These are phyloP conservation scores for Hanseniaspora thailandica DNA, from an alignment of 805 yeast genomes.

Conservation along the genomic window DNA sequence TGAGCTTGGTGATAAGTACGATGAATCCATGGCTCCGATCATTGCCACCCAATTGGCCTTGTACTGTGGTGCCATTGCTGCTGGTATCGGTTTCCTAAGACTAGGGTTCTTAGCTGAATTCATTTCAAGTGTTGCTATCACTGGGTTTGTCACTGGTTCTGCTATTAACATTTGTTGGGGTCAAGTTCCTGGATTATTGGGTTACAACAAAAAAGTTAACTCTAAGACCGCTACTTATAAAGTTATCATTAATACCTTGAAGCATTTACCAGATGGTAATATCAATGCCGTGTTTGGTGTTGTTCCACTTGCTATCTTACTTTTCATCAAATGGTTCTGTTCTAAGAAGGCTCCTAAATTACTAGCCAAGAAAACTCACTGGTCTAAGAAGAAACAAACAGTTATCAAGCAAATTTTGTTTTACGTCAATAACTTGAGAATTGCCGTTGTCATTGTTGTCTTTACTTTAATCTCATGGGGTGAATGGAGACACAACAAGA, in stretches of 20 bases:
- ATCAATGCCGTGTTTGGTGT: conserved; percentile 86
- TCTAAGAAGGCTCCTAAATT: conserved; percentile 43
- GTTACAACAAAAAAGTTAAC: conserved; percentile 52
- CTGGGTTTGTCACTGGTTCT: conserved; percentile 93
- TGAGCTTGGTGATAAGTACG: conserved; percentile 33
- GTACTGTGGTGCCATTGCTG: conserved; percentile 74
- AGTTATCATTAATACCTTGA: conserved; percentile 60
- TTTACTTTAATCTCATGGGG: conserved; percentile 78
- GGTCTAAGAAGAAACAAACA: conserved; percentile 12
- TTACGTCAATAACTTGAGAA: conserved; percentile 64
- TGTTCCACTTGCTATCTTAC: conserved; percentile 58
- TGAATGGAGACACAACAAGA: conserved; percentile 43
- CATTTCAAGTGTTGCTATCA: conserved; percentile 81
- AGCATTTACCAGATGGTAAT: conserved; percentile 55
- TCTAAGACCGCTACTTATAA: conserved; percentile 59
- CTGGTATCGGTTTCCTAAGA: conserved; percentile 71
- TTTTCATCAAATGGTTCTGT: conserved; percentile 55
- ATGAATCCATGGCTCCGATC: conserved; percentile 41
- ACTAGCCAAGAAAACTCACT: conserved; percentile 28
- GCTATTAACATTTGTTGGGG: conserved; percentile 74
- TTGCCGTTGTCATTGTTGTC: conserved; percentile 68
- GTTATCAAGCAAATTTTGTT: conserved; percentile 39
- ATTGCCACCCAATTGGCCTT: conserved; percentile 74
- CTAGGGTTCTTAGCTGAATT: conserved; percentile 81
- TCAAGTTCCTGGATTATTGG: conserved; percentile 80